Evolutionary conservation across 2,329 filamentous ascomycete genomes (phyloP).

Genomic region (Xylaria sp.): DNA sequence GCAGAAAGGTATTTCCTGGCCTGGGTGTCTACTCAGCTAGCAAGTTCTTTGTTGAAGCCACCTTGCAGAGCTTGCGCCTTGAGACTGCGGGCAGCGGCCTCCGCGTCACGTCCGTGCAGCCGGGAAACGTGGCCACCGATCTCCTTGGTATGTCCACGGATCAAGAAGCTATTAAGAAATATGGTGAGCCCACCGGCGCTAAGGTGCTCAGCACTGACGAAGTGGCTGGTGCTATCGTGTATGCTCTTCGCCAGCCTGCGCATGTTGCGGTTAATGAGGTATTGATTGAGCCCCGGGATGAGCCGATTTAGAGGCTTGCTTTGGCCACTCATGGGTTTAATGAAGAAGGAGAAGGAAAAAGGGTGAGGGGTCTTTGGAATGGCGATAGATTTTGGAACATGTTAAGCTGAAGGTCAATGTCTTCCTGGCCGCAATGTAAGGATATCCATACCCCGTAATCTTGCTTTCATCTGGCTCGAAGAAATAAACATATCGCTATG

Average conservation of each 20-base stretch:
- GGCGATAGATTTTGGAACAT: neutral
- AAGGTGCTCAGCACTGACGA: slow-evolving; percentile 79
- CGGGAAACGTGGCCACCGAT: slow-evolving; percentile 79
- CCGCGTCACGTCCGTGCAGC: slow-evolving; percentile 78
- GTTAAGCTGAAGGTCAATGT: neutral
- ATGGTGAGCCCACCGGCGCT: slow-evolving; percentile 77
- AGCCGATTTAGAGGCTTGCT: slow-evolving; percentile 67
- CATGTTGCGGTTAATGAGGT: slow-evolving; percentile 85
- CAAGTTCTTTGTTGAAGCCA: slow-evolving; percentile 88
- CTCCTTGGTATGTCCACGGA: slow-evolving; percentile 80
- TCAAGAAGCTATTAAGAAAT: slow-evolving; percentile 79
- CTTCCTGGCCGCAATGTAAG: neutral
- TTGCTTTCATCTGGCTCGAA: neutral
- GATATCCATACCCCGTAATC: neutral
- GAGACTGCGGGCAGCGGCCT: slow-evolving; percentile 80
- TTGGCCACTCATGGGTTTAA: neutral
- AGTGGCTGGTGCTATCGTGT: slow-evolving; percentile 77
- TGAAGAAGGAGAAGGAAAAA: neutral
- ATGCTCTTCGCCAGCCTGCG: slow-evolving; percentile 76
- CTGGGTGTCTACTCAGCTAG: slow-evolving; percentile 83
- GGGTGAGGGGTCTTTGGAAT: neutral
- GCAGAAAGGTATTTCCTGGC: slow-evolving; percentile 83
- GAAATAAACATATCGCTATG: neutral
- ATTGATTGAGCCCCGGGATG: slow-evolving; percentile 79
- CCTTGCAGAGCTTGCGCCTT: slow-evolving; percentile 77